Conservation (phyloP, 306 rosid species). For the Senna tora region DNA sequence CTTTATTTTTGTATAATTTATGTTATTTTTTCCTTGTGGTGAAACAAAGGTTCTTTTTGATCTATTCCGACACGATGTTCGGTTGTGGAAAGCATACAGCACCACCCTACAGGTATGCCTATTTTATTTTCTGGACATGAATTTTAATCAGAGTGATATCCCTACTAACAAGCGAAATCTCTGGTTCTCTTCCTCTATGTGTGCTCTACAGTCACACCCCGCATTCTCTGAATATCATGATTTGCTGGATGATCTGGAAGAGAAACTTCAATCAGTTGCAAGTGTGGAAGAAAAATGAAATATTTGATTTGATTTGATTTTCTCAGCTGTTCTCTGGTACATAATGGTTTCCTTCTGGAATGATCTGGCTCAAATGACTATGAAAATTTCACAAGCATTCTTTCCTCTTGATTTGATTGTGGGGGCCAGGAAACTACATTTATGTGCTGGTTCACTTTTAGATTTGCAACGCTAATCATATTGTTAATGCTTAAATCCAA, state of each 20-base stretch:
- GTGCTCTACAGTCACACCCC: slow-evolving; percentile 58
- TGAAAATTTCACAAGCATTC: slow-evolving; percentile 34
- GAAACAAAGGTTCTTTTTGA: slow-evolving; percentile 78
- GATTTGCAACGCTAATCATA: slow-evolving; percentile 22
- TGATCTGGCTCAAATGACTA: slow-evolving; percentile 14
- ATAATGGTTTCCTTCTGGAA: slow-evolving; percentile 40
- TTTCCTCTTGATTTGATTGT: slow-evolving; percentile 33
- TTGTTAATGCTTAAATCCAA: slow-evolving; percentile 33
- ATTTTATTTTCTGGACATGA: slow-evolving; percentile 7
- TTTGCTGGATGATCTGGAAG: slow-evolving; percentile 77
- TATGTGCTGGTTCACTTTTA: slow-evolving; percentile 30
- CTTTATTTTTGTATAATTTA: no score
- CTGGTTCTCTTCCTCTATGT: slow-evolving; percentile 24
- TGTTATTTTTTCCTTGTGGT: not conserved
- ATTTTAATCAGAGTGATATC: slow-evolving; percentile 13
- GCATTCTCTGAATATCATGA: slow-evolving; percentile 73
- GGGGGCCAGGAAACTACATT: slow-evolving; percentile 29
- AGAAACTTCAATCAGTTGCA: slow-evolving; percentile 61
- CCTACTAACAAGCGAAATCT: slow-evolving; percentile 13
- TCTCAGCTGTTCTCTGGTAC: slow-evolving; percentile 33
- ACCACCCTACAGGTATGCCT: slow-evolving; percentile 73
- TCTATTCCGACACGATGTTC: slow-evolving; percentile 76
- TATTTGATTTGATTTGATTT: slow-evolving; percentile 19
- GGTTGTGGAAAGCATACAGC: slow-evolving; percentile 87
- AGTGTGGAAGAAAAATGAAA: slow-evolving; percentile 49